These are phyloP conservation scores for Polyplosphaeria fusca DNA, from an alignment of 495 filamentous ascomycete genomes.

Conservation along the genomic window DNA sequence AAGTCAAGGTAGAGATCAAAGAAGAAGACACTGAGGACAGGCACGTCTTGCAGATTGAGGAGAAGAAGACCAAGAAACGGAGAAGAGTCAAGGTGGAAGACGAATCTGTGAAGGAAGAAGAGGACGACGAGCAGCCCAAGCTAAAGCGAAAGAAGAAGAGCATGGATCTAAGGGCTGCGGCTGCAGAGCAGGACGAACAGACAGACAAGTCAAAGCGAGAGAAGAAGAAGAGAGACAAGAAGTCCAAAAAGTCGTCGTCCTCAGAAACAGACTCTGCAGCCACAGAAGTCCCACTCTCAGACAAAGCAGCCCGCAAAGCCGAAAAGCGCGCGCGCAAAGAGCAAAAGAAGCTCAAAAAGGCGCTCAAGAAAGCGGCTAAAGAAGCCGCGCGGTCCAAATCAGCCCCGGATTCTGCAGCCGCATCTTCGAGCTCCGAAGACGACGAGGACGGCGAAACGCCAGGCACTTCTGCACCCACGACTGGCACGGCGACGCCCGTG, in stretches of 20 bases:
- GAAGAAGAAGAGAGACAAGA: conserved; percentile 47
- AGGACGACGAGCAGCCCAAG: conserved; percentile 18
- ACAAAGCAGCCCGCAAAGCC: conserved; percentile 35
- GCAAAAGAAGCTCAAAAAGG: conserved; percentile 42
- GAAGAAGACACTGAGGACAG: background rate
- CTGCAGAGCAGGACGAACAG: conserved; percentile 34
- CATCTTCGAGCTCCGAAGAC: conserved; percentile 17
- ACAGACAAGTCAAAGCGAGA: conserved; percentile 44
- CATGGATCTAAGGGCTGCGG: conserved; percentile 35
- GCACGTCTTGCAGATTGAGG: background rate
- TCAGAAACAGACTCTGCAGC: background rate
- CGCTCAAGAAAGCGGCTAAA: conserved; percentile 36
- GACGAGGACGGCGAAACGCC: conserved; percentile 29
- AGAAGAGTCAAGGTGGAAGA: conserved; percentile 17
- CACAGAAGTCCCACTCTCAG: conserved; percentile 13
- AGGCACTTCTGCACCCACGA: conserved; percentile 10
- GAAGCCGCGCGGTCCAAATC: conserved; percentile 12
- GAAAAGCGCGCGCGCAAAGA: conserved; percentile 25
- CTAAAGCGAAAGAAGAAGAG: conserved; percentile 40
- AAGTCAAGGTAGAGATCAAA: conserved; percentile 32
- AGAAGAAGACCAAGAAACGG: conserved; percentile 31
- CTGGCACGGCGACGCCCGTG: conserved; percentile 39
- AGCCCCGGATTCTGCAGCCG: background rate
- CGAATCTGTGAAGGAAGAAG: background rate
- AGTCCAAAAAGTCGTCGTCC: conserved; percentile 11